A percentile compares a stretch with the other conserved stretches of the same genome.
phyloP scores from a whole-genome alignment of 805 yeast genomes.

The Pachysolen tannophilus region DNA sequence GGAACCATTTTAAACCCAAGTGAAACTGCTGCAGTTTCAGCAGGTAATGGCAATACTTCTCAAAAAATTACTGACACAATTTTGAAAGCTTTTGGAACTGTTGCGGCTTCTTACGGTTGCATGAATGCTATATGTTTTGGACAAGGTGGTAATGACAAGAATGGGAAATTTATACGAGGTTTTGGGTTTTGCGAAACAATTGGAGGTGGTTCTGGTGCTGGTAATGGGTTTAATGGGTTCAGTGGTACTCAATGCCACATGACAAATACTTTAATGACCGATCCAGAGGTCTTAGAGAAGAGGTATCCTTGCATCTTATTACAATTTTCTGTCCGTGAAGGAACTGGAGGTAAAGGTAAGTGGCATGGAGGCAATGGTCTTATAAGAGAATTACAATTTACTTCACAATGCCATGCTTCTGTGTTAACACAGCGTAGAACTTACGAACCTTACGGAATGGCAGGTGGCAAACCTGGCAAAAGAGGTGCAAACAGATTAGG shows the following conservation, averaged over 20 bases:
- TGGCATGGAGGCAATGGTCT: conserved; percentile 47
- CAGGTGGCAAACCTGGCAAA: conserved; percentile 45
- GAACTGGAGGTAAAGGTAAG: conserved; percentile 43
- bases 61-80: conserved; percentile 83
- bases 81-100: conserved; percentile 69
- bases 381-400: conserved; percentile 40
- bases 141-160: conserved; percentile 43
- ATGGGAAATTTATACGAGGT: conserved; percentile 32
- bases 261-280: conserved; percentile 48
- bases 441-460: conserved; percentile 44
- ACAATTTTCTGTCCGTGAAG: conserved; percentile 34
- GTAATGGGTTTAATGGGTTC: conserved; percentile 34
- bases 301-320: conserved; percentile 42
- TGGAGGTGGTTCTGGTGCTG: conserved; percentile 50
- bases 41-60: conserved; percentile 65
- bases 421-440: conserved; percentile 45
- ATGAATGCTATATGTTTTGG: conserved; percentile 88
- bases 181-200: conserved; percentile 50
- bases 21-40: conserved; percentile 36
- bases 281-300: conserved; percentile 44
- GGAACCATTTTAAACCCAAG: conserved; percentile 27
- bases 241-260: conserved; percentile 44
- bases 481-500: conserved; percentile 34
- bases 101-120: conserved; percentile 88
- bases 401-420: conserved; percentile 30